Evolutionary conservation across 306 rosid species (phyloP), one percentile per base, ranked within the genome.

Genomic region (Vigna nakashimae): DNA sequence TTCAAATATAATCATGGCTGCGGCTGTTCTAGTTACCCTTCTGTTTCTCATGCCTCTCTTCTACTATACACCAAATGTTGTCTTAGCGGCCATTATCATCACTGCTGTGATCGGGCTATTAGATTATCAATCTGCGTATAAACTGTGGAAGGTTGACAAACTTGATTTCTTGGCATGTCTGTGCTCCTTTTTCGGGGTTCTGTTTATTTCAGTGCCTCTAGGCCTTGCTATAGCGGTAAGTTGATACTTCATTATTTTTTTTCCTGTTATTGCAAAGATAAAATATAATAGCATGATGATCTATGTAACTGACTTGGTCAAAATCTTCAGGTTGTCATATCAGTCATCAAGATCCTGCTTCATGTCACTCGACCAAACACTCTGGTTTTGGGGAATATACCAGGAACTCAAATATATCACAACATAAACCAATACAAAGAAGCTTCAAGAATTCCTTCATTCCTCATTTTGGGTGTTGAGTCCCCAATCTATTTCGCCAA

Each of bases 311-410:
- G 42, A 60, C 51, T 15, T 82, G 49, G 45, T 28, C 55, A 38
- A 77, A 48, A 56, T 69, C 56, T 82, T 71, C 90, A 95, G 98
- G 96, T 91, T 77, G 90, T 78, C 36, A 88, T 96, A 71, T 96
- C 99, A 13, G 88, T 96, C 66, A 83, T 96, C 91, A 96, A 96
- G 89, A 87, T 96, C 63, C 86, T 96, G 50, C 91, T 96, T 15
- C 96, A 96, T 80, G 97, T 96, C 73, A 87, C 99, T 52, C 71
- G 99, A 77, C 99, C 99, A 84, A 92, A 91, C 89, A 92, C 96
- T 6, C 42, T 72, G 86, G 90, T 69, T 45, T 79, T 92, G 64
- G 99, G 98, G 42, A 92, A 91, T 22, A 87, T 96, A 83, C 90
- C 90, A 20, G 96, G 98, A 77, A 92, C 99, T 62, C 90, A 91